phyloP scores from a whole-genome alignment of 208 protist species.

The Ichthyophonus hoferi region DNA sequence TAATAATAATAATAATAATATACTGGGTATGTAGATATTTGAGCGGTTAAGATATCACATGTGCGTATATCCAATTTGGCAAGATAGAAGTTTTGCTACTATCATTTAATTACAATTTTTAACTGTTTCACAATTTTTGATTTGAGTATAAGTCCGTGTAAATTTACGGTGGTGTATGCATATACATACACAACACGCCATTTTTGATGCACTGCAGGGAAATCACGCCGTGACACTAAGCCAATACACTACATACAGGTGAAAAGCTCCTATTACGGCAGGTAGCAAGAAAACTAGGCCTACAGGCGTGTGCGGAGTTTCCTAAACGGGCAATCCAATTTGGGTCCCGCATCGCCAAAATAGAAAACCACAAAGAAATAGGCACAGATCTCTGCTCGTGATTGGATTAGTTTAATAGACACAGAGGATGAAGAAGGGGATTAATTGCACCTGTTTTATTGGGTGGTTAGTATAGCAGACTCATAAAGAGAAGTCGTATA shows the following conservation, averaged over 20 bases:
- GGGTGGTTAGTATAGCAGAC: no score
- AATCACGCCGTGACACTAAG: no score
- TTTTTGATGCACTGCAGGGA: neutral
- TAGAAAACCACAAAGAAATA: constrained; percentile 1
- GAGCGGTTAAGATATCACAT: neutral
- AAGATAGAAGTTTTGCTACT: neutral
- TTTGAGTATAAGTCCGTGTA: no score
- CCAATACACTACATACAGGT: no score
- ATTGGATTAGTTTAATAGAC: no score
- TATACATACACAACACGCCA: neutral
- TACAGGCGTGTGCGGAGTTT: constrained; percentile 67
- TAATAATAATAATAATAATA: neutral
- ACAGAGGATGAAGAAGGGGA: no score
- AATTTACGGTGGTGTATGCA: no score
- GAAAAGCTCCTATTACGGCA: constrained; percentile 34
- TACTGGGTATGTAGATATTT: neutral
- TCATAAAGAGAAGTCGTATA: no score
- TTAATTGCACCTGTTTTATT: no score
- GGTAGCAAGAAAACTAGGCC: constrained; percentile 71
- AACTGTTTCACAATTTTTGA: neutral
- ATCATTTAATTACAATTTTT: neutral
- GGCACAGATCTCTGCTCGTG: constrained; percentile 2
- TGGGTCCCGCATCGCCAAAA: constrained; percentile 83
- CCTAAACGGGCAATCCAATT: constrained; percentile 94
- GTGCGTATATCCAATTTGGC: neutral